Conservation (phyloP, 176 grass and related monocot genomes). For the Tillandsia leiboldiana region DNA sequence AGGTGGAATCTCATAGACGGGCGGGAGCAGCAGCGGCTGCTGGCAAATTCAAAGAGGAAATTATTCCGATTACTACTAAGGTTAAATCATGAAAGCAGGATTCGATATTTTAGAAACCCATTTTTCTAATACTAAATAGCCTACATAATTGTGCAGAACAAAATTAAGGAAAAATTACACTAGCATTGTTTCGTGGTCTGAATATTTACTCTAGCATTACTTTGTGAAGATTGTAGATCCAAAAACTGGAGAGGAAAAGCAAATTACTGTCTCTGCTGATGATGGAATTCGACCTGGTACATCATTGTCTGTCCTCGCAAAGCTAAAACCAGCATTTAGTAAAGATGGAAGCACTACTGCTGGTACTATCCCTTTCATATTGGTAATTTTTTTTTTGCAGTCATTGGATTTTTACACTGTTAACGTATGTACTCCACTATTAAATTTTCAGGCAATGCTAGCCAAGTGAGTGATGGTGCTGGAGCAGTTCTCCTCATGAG, state of each 20-base stretch:
- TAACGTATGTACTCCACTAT: conserved; percentile 1
- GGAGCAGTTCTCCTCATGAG: conserved; percentile 82
- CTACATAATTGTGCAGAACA: background rate
- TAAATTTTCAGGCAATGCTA: conserved; percentile 63
- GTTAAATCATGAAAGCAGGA: conserved; percentile 16
- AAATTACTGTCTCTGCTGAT: conserved; percentile 55
- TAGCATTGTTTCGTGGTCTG: background rate
- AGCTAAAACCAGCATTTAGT: conserved; percentile 87
- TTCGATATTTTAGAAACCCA: background rate
- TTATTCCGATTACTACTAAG: conserved; percentile 71
- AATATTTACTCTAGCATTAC: conserved; percentile 8
- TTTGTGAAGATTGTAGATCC: conserved; percentile 57
- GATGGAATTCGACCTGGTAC: conserved; percentile 66
- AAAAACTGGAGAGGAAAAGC: conserved; percentile 72
- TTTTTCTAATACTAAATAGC: background rate
- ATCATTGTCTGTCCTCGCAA: conserved; percentile 54
- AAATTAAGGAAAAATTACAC: background rate
- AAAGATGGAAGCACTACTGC: conserved; percentile 82
- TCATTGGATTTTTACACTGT: conserved; percentile 2
- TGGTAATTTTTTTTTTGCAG: background rate
- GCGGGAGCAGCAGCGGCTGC: conserved; percentile 50
- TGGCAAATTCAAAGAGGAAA: conserved; percentile 96
- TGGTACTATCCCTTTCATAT: conserved; percentile 42
- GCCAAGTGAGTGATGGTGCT: conserved; percentile 90
- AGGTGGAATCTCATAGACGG: conserved; percentile 96